Conservation (phyloP, 164 flowering plant genomes). For the Sextonia rubra region DNA sequence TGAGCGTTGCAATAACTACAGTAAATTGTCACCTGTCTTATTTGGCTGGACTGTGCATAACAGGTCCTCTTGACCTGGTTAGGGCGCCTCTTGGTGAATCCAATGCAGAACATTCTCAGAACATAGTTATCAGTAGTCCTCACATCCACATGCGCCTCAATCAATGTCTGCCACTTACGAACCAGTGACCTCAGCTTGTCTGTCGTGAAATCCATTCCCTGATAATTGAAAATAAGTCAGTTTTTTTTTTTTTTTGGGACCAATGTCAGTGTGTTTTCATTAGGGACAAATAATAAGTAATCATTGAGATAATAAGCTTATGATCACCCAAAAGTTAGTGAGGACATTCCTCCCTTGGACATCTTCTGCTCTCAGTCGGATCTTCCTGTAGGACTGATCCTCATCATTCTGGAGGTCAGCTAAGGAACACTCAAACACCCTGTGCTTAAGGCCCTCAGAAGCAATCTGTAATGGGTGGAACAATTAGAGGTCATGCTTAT, state of each 20-base stretch:
- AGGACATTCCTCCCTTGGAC: conserved; percentile 39
- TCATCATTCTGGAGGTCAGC: conserved; percentile 39
- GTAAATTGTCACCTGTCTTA: conserved; percentile 23
- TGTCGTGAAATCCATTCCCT: conserved; percentile 40
- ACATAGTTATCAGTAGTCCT: conserved; percentile 34
- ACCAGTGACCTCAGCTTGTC: conserved; percentile 40
- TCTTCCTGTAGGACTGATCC: conserved; percentile 37
- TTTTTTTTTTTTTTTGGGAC: neutral
- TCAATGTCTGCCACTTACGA: conserved; percentile 43
- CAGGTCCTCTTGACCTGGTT: conserved; percentile 39
- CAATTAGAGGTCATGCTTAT: neutral
- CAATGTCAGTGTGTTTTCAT: neutral
- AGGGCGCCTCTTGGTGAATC: conserved; percentile 37
- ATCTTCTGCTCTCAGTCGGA: conserved; percentile 35
- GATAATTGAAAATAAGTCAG: neutral
- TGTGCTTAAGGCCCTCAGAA: conserved; percentile 36
- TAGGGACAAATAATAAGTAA: too few species aligned
- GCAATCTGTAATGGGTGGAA: conserved; percentile 25
- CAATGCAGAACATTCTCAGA: conserved; percentile 34
- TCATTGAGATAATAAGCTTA: too few species aligned
- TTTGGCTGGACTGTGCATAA: conserved; percentile 36
- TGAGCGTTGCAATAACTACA: neutral
- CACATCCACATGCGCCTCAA: conserved; percentile 40
- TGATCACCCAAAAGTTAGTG: conserved; percentile 32
- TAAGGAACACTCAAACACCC: conserved; percentile 32